phyloP scores from a whole-genome alignment of 805 yeast species.

The Saccharomycopsis sp. region DNA sequence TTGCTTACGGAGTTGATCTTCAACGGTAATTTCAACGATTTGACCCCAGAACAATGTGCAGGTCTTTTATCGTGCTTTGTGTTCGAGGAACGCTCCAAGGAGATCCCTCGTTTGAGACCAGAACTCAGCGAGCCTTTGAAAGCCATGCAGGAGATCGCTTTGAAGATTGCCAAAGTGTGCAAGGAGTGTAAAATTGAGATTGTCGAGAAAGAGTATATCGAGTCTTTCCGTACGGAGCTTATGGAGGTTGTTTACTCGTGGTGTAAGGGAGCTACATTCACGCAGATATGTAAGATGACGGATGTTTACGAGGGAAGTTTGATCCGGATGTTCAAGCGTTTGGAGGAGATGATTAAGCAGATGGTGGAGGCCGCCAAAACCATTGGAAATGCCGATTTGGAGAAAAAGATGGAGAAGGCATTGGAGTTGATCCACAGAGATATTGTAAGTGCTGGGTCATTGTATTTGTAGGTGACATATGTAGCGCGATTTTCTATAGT shows the following conservation, averaged over 20 bases:
- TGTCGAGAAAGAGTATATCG: conserved; percentile 87
- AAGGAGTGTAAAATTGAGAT: conserved; percentile 86
- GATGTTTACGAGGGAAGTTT: conserved; percentile 97
- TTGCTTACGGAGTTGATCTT: conserved; percentile 85
- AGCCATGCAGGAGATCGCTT: conserved; percentile 84
- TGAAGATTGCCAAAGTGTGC: conserved; percentile 80
- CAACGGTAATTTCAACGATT: conserved; percentile 89
- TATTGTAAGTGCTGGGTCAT: conserved; percentile 92
- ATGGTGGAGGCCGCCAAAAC: conserved; percentile 87
- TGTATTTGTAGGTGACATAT: conserved; percentile 42
- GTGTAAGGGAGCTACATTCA: conserved; percentile 94
- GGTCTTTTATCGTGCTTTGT: conserved; percentile 91
- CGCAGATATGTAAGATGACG: conserved; percentile 97
- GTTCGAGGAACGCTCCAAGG: conserved; percentile 92
- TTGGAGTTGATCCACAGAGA: conserved; percentile 87
- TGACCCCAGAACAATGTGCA: conserved; percentile 86
- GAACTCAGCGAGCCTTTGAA: conserved; percentile 91
- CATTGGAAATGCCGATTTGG: conserved; percentile 83
- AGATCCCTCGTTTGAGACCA: conserved; percentile 75
- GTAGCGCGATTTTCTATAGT: background rate
- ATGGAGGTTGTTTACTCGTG: conserved; percentile 97
- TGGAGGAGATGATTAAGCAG: conserved; percentile 90
- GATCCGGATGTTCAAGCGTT: conserved; percentile 88
- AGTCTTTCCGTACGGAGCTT: conserved; percentile 82
- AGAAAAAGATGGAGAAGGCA: conserved; percentile 82